Percentiles rank a stretch among this genome's conserved stretches.
Evolutionary conservation across 352 stramenopile genomes (phyloP).

Genomic region (Aphanomyces invadans): DNA sequence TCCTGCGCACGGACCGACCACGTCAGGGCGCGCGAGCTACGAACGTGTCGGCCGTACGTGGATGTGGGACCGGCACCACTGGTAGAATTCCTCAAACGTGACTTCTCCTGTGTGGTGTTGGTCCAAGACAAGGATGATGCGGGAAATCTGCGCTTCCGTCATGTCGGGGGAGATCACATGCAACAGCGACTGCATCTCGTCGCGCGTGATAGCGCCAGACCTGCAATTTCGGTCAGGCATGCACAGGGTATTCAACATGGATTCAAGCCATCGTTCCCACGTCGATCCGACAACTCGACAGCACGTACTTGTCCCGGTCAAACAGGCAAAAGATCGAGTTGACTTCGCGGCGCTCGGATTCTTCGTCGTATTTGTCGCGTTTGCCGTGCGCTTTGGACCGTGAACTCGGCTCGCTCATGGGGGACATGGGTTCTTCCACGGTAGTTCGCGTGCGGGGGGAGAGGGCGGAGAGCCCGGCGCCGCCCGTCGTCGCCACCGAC

Average conservation of each 20-base stretch:
- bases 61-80: constrained; percentile 59
- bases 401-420: constrained; percentile 1
- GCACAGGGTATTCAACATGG: neutral
- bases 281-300: neutral
- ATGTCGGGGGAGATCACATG: constrained; percentile 58
- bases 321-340: constrained; percentile 67
- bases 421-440: constrained; percentile 11
- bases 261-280: too few species aligned
- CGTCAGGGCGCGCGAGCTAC: too few species aligned
- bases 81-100: constrained; percentile 61
- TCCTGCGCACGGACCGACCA: too few species aligned
- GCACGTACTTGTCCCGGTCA: constrained; percentile 34
- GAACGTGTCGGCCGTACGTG: constrained; percentile 29
- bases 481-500: too few species aligned
- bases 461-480: neutral
- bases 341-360: constrained; percentile 61
- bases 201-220: constrained; percentile 47
- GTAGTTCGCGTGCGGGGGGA: neutral
- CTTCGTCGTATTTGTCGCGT: constrained; percentile 42
- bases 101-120: constrained; percentile 34
- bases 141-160: constrained; percentile 45
- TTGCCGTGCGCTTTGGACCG: constrained; percentile 4
- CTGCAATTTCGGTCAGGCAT: constrained; percentile 19
- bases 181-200: constrained; percentile 53
- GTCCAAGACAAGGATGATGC: constrained; percentile 49